Base-by-base conservation (phyloP, 1,139 yeast genomes). In the Blastobotrys niveus region DNA sequence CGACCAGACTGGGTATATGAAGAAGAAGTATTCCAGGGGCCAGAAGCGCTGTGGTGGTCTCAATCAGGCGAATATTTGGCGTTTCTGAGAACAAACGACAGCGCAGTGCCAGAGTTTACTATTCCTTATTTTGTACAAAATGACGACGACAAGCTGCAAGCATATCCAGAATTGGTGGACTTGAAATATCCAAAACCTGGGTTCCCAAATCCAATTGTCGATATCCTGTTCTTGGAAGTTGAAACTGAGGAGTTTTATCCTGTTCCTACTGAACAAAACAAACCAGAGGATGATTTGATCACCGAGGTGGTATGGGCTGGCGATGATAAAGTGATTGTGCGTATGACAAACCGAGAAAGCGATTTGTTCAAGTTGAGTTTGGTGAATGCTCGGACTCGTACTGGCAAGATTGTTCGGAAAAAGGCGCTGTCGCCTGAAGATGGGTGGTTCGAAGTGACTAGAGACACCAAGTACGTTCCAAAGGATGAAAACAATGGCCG, bases 1-100 rank as follows among this genome's bases (percentile, higher is more conserved):
- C 82, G 79, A 50, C 83, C 96, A 0, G 98, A 91, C 58, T 91
- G 98, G 98, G 86, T 91, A 0, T 91, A 91, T 59, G 98, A 91
- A 61, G 98, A 93, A 57, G 98, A 93, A 58, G 88, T 91, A 0
- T 62, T 82, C 4, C 72, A 75, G 0, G 67, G 71, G 5, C 86
- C 82, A 52, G 67, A 67, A 35, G 78, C 93, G 2, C 63, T 87
- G 19, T 91, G 96, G 95, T 91, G 96, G 96, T 73, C 91, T 12
- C 82, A 84, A 0, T 78, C 82, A 54, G 88, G 84, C 50, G 62
- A 76, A 5, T 68, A 71, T 48, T 58, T 91, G 40, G 75, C 88
- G 0, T 91, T 71, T 59, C 71, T 85, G 36, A 71, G 74, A 33
- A 71, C 85, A 15, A 77, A 91, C 60, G 96, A 89, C 53, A 73